Percentiles rank a stretch among this genome's conserved stretches.
Conservation (phyloP, 1,284 basidiomycete genomes). For the Ceratobasidium sp. region DNA sequence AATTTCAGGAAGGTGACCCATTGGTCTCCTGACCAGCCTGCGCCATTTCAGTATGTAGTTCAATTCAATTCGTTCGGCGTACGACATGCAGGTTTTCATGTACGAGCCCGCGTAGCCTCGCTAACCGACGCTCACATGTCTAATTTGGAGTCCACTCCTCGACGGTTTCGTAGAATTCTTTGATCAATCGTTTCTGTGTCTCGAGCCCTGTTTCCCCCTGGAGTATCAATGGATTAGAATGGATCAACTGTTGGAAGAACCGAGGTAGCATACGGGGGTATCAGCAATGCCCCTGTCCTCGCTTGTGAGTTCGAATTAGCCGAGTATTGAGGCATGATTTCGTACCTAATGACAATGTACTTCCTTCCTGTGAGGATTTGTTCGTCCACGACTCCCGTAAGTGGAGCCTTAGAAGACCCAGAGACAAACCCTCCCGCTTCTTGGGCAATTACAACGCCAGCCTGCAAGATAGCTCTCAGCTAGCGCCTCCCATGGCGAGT, state of each 20-base stretch:
- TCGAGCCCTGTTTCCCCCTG: conserved; percentile 75
- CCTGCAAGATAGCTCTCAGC: conserved; percentile 58
- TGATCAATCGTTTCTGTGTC: conserved; percentile 83
- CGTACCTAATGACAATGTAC: conserved; percentile 78
- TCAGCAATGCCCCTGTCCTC: conserved; percentile 68
- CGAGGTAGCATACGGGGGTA: conserved; percentile 62
- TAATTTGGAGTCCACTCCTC: conserved; percentile 74
- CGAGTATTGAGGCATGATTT: conserved; percentile 7
- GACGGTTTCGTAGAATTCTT: conserved; percentile 86
- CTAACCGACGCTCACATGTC: not conserved
- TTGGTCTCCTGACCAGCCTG: conserved; percentile 5
- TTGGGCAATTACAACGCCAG: conserved; percentile 92
- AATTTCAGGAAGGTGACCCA: not conserved
- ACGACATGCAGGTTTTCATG: not conserved
- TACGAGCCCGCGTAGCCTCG: not conserved
- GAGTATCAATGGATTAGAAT: not conserved
- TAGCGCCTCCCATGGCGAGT: conserved; percentile 39
- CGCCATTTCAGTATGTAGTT: not conserved
- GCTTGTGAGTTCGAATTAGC: conserved; percentile 11
- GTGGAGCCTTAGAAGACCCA: conserved; percentile 67
- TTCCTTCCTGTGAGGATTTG: conserved; percentile 86
- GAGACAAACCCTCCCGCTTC: conserved; percentile 87
- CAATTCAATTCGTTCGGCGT: conserved; percentile 3
- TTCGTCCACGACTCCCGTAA: conserved; percentile 67
- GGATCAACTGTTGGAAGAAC: not conserved